Conservation (phyloP, 768 basidiomycete genomes). For the Suillus fuscotomentosus region DNA sequence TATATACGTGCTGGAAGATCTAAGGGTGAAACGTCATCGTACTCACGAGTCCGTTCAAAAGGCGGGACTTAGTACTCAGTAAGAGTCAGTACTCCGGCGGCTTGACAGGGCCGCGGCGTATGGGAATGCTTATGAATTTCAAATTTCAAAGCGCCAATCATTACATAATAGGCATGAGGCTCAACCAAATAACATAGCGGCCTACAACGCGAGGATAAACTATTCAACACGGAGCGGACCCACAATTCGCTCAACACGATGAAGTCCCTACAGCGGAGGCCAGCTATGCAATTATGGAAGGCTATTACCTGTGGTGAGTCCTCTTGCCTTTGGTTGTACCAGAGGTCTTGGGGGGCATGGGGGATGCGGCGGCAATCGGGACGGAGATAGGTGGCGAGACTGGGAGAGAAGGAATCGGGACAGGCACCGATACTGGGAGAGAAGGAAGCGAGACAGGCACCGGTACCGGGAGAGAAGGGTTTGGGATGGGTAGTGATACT, state of each 20-base stretch:
- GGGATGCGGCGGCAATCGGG: background rate
- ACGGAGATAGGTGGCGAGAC: background rate
- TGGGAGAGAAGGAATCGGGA: background rate
- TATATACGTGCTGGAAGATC: background rate
- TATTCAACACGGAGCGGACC: background rate
- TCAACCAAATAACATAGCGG: background rate
- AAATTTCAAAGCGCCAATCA: background rate
- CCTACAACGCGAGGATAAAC: conserved; percentile 2
- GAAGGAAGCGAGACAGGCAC: background rate
- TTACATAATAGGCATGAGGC: background rate
- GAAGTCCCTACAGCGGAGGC: conserved; percentile 1
- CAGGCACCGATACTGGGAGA: background rate
- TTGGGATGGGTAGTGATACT: background rate
- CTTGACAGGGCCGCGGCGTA: background rate
- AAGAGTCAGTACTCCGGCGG: background rate
- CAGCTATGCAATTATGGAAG: background rate
- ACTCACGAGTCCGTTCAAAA: background rate
- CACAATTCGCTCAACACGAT: background rate
- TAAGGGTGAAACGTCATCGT: background rate
- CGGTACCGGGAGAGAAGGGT: background rate
- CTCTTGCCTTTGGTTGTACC: background rate
- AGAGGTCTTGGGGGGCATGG: background rate
- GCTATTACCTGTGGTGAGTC: background rate
- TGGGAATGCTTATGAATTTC: background rate
- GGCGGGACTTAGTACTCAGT: background rate